Conservation (phyloP, 768 basidiomycete genomes). For the Psilocybe cyanescens region DNA sequence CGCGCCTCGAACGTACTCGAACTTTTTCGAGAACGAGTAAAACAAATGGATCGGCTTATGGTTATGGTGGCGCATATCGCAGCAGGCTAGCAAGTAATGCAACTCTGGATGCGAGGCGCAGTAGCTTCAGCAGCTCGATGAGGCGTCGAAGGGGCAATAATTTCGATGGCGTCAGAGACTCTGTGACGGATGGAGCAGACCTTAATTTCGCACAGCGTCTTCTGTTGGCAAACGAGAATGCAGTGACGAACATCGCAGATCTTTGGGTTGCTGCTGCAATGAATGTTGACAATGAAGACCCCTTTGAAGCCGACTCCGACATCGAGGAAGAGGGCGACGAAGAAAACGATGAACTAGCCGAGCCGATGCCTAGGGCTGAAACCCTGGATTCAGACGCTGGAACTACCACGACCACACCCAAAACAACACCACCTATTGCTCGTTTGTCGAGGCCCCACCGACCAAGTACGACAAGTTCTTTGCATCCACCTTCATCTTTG, state of each 20-base stretch:
- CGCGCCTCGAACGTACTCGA: slow-evolving; percentile 46
- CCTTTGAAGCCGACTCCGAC: slow-evolving; percentile 64
- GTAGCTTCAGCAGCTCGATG: slow-evolving; percentile 58
- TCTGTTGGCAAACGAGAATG: slow-evolving; percentile 92
- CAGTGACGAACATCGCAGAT: slow-evolving; percentile 93
- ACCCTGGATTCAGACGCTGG: not conserved
- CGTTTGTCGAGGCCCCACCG: slow-evolving; percentile 31
- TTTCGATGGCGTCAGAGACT: slow-evolving; percentile 46
- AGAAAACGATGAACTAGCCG: slow-evolving; percentile 23
- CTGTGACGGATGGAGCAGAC: slow-evolving; percentile 41
- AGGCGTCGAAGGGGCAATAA: slow-evolving; percentile 56
- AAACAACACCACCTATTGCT: slow-evolving; percentile 25
- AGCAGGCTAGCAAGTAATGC: slow-evolving; percentile 57
- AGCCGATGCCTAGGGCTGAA: not conserved
- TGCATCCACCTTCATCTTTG: slow-evolving; percentile 36
- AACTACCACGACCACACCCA: not conserved
- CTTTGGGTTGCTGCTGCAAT: slow-evolving; percentile 98
- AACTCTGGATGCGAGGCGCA: slow-evolving; percentile 46
- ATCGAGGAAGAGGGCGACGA: slow-evolving; percentile 35
- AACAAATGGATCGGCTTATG: slow-evolving; percentile 79
- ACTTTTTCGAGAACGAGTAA: slow-evolving; percentile 62
- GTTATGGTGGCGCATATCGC: slow-evolving; percentile 65
- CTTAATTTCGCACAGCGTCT: slow-evolving; percentile 89
- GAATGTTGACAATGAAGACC: slow-evolving; percentile 90
- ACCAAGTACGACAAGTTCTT: slow-evolving; percentile 31